A percentile compares a stretch with the other conserved stretches of the same genome.
phyloP scores from a whole-genome alignment of 2,329 filamentous ascomycete genomes.

The Fusarium sp. region DNA sequence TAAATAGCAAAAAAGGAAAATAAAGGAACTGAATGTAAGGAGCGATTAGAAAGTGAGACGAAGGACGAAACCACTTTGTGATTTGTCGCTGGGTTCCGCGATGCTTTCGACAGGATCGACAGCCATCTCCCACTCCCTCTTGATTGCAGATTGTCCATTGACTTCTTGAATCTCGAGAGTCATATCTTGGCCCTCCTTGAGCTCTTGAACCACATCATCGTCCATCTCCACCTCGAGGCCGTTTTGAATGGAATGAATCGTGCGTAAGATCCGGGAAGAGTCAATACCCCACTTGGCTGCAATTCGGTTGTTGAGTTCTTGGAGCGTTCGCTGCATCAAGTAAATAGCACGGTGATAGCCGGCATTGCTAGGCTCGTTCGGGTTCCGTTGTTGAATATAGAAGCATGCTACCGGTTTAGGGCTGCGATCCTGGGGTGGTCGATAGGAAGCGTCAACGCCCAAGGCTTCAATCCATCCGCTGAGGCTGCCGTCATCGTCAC shows the following conservation, averaged over 20 bases:
- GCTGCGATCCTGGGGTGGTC: slow-evolving; percentile 77
- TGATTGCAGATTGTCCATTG: slow-evolving; percentile 52
- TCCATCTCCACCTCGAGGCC: slow-evolving; percentile 89
- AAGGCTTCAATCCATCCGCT: slow-evolving; percentile 91
- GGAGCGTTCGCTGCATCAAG: slow-evolving; percentile 78
- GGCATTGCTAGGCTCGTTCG: slow-evolving; percentile 61
- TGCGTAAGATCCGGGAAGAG: slow-evolving; percentile 74
- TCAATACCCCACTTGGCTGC: slow-evolving; percentile 86
- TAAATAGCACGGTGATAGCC: slow-evolving; percentile 88
- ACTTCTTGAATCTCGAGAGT: slow-evolving; percentile 72
- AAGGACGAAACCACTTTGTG: slow-evolving; percentile 55
- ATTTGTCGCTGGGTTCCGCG: slow-evolving; percentile 29
- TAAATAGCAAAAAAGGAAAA: slow-evolving; percentile 5
- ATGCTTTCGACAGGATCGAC: slow-evolving; percentile 59
- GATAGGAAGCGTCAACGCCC: slow-evolving; percentile 88
- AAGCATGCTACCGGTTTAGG: slow-evolving; percentile 87
- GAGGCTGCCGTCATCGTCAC: slow-evolving; percentile 71
- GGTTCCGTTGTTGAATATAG: slow-evolving; percentile 73
- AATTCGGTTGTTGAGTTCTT: slow-evolving; percentile 78
- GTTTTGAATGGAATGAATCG: slow-evolving; percentile 76
- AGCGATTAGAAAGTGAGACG: slow-evolving; percentile 58
- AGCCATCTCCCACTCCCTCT: slow-evolving; percentile 72
- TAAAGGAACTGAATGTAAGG: slow-evolving; percentile 1
- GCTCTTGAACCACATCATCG: slow-evolving; percentile 85
- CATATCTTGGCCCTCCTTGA: slow-evolving; percentile 94